Percentiles rank a stretch among this genome's conserved stretches.
phyloP scores from a whole-genome alignment of 495 filamentous ascomycete genomes.

The Lepidopterella palustris region DNA sequence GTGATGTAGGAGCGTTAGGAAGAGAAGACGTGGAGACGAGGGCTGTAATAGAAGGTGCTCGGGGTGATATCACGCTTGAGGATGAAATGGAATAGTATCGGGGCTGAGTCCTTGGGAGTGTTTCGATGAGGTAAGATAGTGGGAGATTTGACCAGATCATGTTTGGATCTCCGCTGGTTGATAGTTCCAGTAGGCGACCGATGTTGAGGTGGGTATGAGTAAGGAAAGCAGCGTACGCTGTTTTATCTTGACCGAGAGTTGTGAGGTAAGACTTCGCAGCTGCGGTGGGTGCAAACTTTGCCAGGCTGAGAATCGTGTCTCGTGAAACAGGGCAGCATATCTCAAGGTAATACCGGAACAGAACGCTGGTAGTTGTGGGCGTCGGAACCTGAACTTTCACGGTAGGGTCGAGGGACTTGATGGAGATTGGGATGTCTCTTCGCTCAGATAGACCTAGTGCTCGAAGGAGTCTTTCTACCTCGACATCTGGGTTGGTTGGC shows the following conservation, averaged over 20 bases:
- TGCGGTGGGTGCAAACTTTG: slow-evolving; percentile 41
- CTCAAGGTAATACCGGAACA: slow-evolving; percentile 47
- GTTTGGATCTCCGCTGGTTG: slow-evolving; percentile 9
- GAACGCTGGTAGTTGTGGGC: slow-evolving; percentile 39
- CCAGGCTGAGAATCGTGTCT: slow-evolving; percentile 40
- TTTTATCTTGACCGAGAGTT: slow-evolving; percentile 35
- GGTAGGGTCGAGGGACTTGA: slow-evolving; percentile 34
- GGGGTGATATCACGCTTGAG: slow-evolving; percentile 41
- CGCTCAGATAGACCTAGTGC: slow-evolving; percentile 35
- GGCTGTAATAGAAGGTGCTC: slow-evolving; percentile 42
- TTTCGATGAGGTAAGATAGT: slow-evolving; percentile 44
- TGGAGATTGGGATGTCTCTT: slow-evolving; percentile 31
- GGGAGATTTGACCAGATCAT: slow-evolving; percentile 40
- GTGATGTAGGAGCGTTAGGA: background rate
- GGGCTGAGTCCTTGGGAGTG: slow-evolving; percentile 40
- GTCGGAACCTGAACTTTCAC: slow-evolving; percentile 40
- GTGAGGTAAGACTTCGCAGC: slow-evolving; percentile 37
- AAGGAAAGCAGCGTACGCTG: slow-evolving; percentile 34
- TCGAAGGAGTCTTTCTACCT: slow-evolving; percentile 39
- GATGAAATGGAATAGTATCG: slow-evolving; percentile 53
- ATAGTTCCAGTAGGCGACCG: slow-evolving; percentile 21
- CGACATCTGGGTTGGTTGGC: slow-evolving; percentile 30
- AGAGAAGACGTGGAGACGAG: slow-evolving; percentile 36
- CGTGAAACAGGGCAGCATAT: slow-evolving; percentile 45
- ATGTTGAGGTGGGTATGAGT: slow-evolving; percentile 39